Base-by-base conservation (phyloP, 2,329 filamentous ascomycete species). In the Penicillium sclerotigenum region DNA sequence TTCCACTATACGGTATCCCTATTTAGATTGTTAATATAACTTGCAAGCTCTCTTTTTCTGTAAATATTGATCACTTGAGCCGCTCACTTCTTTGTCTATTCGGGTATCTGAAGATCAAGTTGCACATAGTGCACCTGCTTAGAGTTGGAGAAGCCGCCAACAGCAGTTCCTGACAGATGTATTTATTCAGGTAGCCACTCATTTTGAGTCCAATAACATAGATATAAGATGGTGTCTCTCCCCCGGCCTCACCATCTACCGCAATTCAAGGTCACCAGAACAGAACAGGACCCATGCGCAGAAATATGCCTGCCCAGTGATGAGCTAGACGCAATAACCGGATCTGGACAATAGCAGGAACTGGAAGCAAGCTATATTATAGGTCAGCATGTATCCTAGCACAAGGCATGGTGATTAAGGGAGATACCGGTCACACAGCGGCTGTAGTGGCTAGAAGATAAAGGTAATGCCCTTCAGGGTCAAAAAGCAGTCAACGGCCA, bases 321-420 rank as follows among this genome's bases (percentile, higher is more conserved):
- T 10, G 9, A 1, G 1, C 9, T 10, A 7, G 13, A 14, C 31
- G n/a, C 31, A 0, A 4, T 2, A 14, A 33, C 14, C 5, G 4
- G 14, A 33, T 13, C 14, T 6, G 7, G 13, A 7, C 31, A 13
- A 33, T 13, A 33, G 13, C 13, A 33, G 31, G 31, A 33, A 11
- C 14, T 1, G 14, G 31, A 16, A 7, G 1, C 5, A 13, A 33
- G 14, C 5, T 33, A 16, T 5, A 6, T 33, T 6, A 16, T 33
- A 16, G 5, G 5, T 33, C n/a, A 37, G 5, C n/a, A 6, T 37
- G n/a, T 37, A 11, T 20, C 20, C n/a, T n/a, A 18, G 5, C n/a
- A 37, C 4, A 2, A 10, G 4, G 3, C 16, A 20, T 2, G 10
- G 9, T 2, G 2, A 37, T 5, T 10, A 11, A 13, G 4, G 34